A percentile compares a stretch with the other conserved stretches of the same genome.
Evolutionary conservation across 805 yeast species (phyloP).

Genomic region (Debaryomyces castellii): DNA sequence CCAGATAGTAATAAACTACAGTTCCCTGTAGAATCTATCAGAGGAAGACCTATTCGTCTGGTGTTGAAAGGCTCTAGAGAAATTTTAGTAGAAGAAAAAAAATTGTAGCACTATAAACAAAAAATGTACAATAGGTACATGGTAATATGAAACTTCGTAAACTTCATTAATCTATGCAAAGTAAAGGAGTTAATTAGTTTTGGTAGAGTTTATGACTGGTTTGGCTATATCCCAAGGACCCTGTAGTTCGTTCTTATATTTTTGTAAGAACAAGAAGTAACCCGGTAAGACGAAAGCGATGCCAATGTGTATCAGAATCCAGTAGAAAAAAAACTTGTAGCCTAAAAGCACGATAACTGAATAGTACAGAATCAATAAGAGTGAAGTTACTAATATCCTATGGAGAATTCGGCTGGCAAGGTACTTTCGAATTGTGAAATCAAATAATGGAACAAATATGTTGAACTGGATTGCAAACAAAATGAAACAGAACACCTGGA

Average conservation of each 20-base stretch:
- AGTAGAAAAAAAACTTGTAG: constrained; percentile 36
- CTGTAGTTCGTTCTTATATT: constrained; percentile 79
- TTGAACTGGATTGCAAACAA: constrained; percentile 69
- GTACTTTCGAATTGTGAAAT: constrained; percentile 53
- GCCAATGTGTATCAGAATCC: constrained; percentile 49
- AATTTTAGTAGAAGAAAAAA: too few species aligned
- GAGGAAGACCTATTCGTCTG: too few species aligned
- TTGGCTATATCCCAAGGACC: constrained; percentile 94
- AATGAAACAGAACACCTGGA: constrained; percentile 81
- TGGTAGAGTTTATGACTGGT: constrained; percentile 46
- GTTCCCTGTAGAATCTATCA: too few species aligned
- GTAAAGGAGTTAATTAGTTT: not conserved
- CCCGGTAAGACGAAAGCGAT: constrained; percentile 63
- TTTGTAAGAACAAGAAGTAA: constrained; percentile 69
- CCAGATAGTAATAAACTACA: too few species aligned
- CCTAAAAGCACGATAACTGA: constrained; percentile 28
- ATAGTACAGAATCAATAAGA: constrained; percentile 11
- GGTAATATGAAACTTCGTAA: not conserved
- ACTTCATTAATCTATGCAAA: not conserved
- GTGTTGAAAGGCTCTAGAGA: too few species aligned
- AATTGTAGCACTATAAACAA: too few species aligned
- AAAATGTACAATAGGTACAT: too few species aligned
- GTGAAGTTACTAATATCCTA: constrained; percentile 22
- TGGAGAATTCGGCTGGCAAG: constrained; percentile 23
- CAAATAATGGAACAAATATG: constrained; percentile 72